Percentiles rank a stretch among this genome's conserved stretches.
Conservation (phyloP, 2,329 filamentous ascomycete species). For the Monilinia fructigena region DNA sequence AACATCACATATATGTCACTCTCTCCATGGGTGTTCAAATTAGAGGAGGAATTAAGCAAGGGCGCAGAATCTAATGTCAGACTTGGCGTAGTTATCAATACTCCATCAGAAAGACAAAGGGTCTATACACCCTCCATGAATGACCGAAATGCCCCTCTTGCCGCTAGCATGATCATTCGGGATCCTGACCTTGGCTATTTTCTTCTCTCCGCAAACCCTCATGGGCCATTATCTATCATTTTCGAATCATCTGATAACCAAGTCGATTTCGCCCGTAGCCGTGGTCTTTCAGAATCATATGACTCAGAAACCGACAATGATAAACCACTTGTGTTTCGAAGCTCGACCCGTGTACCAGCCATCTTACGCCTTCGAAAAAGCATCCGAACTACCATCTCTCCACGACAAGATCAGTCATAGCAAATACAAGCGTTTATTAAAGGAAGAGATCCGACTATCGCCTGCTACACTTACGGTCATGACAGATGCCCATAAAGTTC, state of each 20-base stretch:
- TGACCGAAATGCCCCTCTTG: slow-evolving; percentile 48
- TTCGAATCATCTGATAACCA: slow-evolving; percentile 59
- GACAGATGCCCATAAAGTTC: slow-evolving; percentile 68
- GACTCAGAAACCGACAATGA: slow-evolving; percentile 43
- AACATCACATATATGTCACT: slow-evolving; percentile 61
- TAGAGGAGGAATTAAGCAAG: slow-evolving; percentile 60
- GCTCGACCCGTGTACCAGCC: slow-evolving; percentile 67
- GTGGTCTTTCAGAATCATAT: slow-evolving; percentile 46
- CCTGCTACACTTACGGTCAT: slow-evolving; percentile 69
- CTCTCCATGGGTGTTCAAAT: slow-evolving; percentile 61
- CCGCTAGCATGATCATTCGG: slow-evolving; percentile 53
- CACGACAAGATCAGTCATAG: slow-evolving; percentile 58
- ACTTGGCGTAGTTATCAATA: slow-evolving; percentile 28
- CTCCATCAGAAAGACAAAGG: slow-evolving; percentile 46
- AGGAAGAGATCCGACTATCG: slow-evolving; percentile 67
- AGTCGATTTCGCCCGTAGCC: slow-evolving; percentile 46
- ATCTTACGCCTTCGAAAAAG: slow-evolving; percentile 57
- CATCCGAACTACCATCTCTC: slow-evolving; percentile 55
- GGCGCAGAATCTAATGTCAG: slow-evolving; percentile 46
- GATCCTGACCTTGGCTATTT: slow-evolving; percentile 66
- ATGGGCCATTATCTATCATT: slow-evolving; percentile 56
- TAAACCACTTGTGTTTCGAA: slow-evolving; percentile 54
- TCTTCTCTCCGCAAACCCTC: slow-evolving; percentile 57
- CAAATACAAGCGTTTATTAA: slow-evolving; percentile 59
- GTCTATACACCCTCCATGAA: slow-evolving; percentile 55